Evolutionary conservation across 1,139 yeast species (phyloP).

Genomic region (Yamadazyma triangularis): DNA sequence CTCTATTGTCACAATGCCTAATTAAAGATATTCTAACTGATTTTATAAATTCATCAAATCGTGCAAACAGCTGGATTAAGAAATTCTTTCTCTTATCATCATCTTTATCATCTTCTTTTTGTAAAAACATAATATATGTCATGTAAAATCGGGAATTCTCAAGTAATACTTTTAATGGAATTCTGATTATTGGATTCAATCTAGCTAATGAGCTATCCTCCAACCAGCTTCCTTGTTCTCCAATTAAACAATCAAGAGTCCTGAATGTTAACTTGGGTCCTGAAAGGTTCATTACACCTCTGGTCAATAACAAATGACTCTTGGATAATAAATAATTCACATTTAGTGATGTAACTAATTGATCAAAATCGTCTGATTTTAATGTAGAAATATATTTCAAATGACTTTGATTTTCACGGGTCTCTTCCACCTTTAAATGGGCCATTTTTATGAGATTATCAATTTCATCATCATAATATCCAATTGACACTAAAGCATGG

Average conservation of each 20-base stretch:
- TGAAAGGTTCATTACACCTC: slow-evolving; percentile 21
- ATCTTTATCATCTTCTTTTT: slow-evolving; percentile 29
- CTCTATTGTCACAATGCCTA: slow-evolving; percentile 4
- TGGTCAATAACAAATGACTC: slow-evolving; percentile 19
- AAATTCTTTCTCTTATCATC: slow-evolving; percentile 15
- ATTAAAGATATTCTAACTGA: slow-evolving; percentile 8
- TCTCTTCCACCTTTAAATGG: slow-evolving; percentile 22
- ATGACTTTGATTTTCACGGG: slow-evolving; percentile 23
- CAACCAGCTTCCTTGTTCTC: slow-evolving; percentile 25
- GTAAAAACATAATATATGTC: slow-evolving; percentile 29
- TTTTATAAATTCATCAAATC: slow-evolving; percentile 9
- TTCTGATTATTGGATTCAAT: slow-evolving; percentile 13
- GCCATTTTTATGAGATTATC: slow-evolving; percentile 18
- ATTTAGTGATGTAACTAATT: slow-evolving; percentile 19
- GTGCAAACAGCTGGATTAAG: slow-evolving; percentile 16
- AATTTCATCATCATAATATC: slow-evolving; percentile 18
- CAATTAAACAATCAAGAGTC: slow-evolving; percentile 20
- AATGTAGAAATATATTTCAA: slow-evolving; percentile 18
- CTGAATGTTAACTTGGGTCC: slow-evolving; percentile 20
- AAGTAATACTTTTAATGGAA: slow-evolving; percentile 26
- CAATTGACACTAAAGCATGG: slow-evolving; percentile 23
- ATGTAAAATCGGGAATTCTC: slow-evolving; percentile 28
- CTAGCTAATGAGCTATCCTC: slow-evolving; percentile 16
- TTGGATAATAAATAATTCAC: slow-evolving; percentile 27
- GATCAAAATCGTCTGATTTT: slow-evolving; percentile 14